Percentiles rank a stretch among this genome's conserved stretches.
Evolutionary conservation across 108 stramenopile species (phyloP).

Genomic region (Stephanodiscus triporus): DNA sequence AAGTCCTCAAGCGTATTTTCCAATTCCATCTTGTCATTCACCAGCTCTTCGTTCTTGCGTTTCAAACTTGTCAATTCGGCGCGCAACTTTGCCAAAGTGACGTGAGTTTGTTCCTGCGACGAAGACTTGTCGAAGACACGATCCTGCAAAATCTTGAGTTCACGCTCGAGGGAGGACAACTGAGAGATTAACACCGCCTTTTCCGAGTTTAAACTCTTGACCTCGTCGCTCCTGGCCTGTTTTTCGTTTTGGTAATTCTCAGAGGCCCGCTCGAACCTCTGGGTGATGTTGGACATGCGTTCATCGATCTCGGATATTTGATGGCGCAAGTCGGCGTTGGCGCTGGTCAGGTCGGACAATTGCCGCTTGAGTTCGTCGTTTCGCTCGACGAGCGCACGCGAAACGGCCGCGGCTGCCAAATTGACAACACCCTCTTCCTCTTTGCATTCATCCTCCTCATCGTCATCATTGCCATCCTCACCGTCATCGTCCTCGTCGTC

Average conservation of each 20-base stretch:
- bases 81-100: slow-evolving; percentile 62
- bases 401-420: slow-evolving; percentile 47
- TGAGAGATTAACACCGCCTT: slow-evolving; percentile 22
- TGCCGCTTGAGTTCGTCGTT: slow-evolving; percentile 44
- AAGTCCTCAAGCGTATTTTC: slow-evolving; percentile 80
- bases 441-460: slow-evolving; percentile 12
- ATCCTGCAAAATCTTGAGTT: slow-evolving; percentile 40
- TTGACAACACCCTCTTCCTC: slow-evolving; percentile 21
- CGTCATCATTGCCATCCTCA: not conserved
- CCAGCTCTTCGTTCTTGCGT: slow-evolving; percentile 70
- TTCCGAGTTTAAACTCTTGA: slow-evolving; percentile 15
- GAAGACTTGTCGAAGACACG: slow-evolving; percentile 30
- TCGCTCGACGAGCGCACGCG: slow-evolving; percentile 39
- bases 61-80: slow-evolving; percentile 64
- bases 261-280: slow-evolving; percentile 3
- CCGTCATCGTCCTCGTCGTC: not conserved
- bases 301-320: slow-evolving; percentile 37
- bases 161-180: slow-evolving; percentile 27
- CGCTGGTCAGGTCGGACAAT: slow-evolving; percentile 35
- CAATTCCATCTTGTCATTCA: slow-evolving; percentile 68
- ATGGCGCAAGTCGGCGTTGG: slow-evolving; percentile 26
- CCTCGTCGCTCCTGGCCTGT: slow-evolving; percentile 22
- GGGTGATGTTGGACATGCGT: slow-evolving; percentile 23
- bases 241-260: slow-evolving; percentile 22
- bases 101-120: slow-evolving; percentile 28